A percentile compares a stretch with the other conserved stretches of the same genome.
Conservation (phyloP, 176 grass and related monocot genomes). For the Triticum dicoccoides region DNA sequence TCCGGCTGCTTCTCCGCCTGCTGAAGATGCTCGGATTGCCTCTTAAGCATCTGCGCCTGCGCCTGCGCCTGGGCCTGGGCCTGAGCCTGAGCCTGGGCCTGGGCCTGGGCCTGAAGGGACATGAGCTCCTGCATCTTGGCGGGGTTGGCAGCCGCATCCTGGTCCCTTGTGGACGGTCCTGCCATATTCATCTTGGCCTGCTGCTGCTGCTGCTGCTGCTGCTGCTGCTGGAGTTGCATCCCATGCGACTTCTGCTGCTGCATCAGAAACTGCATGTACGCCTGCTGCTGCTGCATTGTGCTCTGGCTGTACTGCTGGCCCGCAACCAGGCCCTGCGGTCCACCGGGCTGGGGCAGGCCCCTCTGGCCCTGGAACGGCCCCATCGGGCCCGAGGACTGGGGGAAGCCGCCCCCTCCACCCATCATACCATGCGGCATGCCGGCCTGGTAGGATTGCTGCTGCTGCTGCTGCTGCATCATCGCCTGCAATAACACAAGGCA, state of each 20-base stretch:
- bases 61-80: constrained; percentile 14
- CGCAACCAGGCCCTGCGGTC: constrained; percentile 33
- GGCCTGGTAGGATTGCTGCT: constrained; percentile 44
- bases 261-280: constrained; percentile 70
- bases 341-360: constrained; percentile 32
- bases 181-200: constrained; percentile 61
- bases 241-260: constrained; percentile 71
- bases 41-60: constrained; percentile 50
- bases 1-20: constrained; percentile 57
- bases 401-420: constrained; percentile 33
- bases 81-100: neutral
- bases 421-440: constrained; percentile 48
- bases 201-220: constrained; percentile 42
- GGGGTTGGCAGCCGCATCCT: constrained; percentile 54
- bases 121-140: constrained; percentile 81
- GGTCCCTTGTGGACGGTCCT: constrained; percentile 49
- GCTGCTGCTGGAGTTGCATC: constrained; percentile 61
- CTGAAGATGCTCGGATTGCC: constrained; percentile 45
- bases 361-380: constrained; percentile 46
- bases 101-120: constrained; percentile 45
- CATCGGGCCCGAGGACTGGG: constrained; percentile 33
- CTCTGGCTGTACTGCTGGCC: constrained; percentile 43
- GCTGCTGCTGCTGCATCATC: constrained; percentile 58
- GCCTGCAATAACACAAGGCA: constrained; percentile 25
- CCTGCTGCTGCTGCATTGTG: constrained; percentile 72